Conservation (phyloP, 768 basidiomycete species). For the Daedaleopsis sinensis region DNA sequence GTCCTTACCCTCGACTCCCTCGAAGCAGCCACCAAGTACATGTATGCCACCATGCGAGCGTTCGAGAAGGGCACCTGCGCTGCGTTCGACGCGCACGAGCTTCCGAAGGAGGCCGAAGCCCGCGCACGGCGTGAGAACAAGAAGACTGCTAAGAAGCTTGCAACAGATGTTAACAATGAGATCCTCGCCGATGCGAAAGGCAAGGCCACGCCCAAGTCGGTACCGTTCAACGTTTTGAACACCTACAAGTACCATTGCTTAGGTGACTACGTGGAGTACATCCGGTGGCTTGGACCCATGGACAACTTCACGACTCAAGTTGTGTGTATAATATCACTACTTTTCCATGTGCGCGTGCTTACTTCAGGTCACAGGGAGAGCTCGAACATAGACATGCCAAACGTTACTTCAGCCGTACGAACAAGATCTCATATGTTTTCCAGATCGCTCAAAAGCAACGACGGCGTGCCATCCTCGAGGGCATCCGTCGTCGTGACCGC, state of each 20-base stretch:
- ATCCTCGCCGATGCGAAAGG: too few relatives aligned
- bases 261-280: constrained; percentile 19
- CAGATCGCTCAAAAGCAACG: constrained; percentile 27
- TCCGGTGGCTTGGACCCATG: constrained; percentile 22
- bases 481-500: neutral
- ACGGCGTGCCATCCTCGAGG: neutral
- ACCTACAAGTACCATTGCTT: constrained; percentile 33
- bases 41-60: neutral
- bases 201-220: too few relatives aligned
- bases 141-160: too few relatives aligned
- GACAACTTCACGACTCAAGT: constrained; percentile 22
- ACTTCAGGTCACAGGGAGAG: constrained; percentile 36
- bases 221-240: constrained; percentile 22
- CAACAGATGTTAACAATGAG: neutral
- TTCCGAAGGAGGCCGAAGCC: neutral
- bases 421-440: constrained; percentile 33
- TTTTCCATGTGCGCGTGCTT: too few relatives aligned
- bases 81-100: neutral
- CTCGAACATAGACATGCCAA: constrained; percentile 42
- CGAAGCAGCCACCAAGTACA: neutral
- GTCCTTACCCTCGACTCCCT: constrained; percentile 34
- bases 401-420: constrained; percentile 36
- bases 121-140: neutral
- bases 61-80: neutral
- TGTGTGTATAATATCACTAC: neutral